Conservation (phyloP, 2,329 filamentous ascomycete genomes). For the Ophiostoma pallidulum region DNA sequence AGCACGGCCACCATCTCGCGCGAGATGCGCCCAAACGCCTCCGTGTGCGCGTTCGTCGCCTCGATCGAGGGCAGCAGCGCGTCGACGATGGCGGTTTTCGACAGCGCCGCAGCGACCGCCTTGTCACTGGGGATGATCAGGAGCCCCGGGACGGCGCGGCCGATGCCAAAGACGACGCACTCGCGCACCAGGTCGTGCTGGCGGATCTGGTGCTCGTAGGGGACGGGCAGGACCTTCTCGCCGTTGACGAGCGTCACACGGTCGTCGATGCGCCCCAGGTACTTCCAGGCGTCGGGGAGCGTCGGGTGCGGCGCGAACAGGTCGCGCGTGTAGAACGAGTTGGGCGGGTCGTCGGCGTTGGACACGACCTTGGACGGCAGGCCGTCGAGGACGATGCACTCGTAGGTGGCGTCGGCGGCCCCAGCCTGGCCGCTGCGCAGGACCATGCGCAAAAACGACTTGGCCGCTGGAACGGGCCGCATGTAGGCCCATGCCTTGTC, state of each 20-base stretch:
- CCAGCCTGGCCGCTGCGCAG: slow-evolving; percentile 23
- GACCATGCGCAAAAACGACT: slow-evolving; percentile 26
- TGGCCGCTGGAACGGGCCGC: slow-evolving; percentile 26
- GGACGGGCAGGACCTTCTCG: slow-evolving; percentile 37
- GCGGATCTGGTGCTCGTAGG: slow-evolving; percentile 41
- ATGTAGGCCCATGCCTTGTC: slow-evolving; percentile 55
- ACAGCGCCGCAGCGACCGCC: slow-evolving; percentile 21
- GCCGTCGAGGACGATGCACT: slow-evolving; percentile 29
- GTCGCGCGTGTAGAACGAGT: slow-evolving; percentile 28
- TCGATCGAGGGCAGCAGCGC: slow-evolving; percentile 40
- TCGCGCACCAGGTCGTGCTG: slow-evolving; percentile 38
- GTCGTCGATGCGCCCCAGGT: slow-evolving; percentile 28
- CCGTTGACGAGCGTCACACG: slow-evolving; percentile 37
- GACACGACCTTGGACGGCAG: slow-evolving; percentile 27
- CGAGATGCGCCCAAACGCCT: slow-evolving; percentile 31
- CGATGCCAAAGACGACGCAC: slow-evolving; percentile 43
- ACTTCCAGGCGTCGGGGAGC: slow-evolving; percentile 28
- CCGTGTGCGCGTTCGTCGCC: slow-evolving; percentile 22
- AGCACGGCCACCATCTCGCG: slow-evolving; percentile 42
- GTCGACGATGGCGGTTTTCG: slow-evolving; percentile 38
- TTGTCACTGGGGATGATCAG: slow-evolving; percentile 32
- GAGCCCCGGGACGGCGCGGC: slow-evolving; percentile 36
- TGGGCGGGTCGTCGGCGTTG: slow-evolving; percentile 20
- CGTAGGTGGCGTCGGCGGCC: slow-evolving; percentile 21
- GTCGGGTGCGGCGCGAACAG: slow-evolving; percentile 29